A percentile compares a stretch with the other conserved stretches of the same genome.
phyloP scores from a whole-genome alignment of 768 basidiomycete species.

The Scleroderma citrinum region DNA sequence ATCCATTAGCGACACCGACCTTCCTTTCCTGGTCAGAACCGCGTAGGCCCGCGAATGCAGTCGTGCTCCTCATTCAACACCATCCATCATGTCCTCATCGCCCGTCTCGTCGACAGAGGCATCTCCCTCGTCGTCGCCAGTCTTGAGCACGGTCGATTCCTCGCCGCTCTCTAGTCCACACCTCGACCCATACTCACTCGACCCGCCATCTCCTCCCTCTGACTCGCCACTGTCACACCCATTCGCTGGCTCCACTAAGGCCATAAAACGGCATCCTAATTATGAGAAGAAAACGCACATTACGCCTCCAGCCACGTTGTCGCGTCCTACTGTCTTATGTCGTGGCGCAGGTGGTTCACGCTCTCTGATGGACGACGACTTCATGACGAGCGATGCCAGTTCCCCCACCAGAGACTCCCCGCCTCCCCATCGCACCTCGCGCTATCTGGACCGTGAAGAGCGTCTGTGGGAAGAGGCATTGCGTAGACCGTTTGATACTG shows the following conservation, averaged over 20 bases:
- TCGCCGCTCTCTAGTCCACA: slow-evolving; percentile 32
- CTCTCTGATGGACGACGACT: slow-evolving; percentile 23
- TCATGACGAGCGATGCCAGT: slow-evolving; percentile 3
- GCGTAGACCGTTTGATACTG: slow-evolving; percentile 39
- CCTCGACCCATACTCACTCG: slow-evolving; percentile 22
- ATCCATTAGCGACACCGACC: too few relatives aligned
- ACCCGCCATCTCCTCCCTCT: slow-evolving; percentile 24
- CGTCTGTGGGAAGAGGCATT: slow-evolving; percentile 46
- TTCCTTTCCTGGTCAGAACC: not conserved
- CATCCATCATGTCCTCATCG: not conserved
- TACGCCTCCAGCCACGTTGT: slow-evolving; percentile 18
- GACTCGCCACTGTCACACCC: slow-evolving; percentile 33
- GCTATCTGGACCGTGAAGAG: slow-evolving; percentile 27
- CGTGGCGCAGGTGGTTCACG: slow-evolving; percentile 9
- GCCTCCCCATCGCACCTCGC: slow-evolving; percentile 9
- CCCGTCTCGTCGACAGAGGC: not conserved
- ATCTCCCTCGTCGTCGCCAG: slow-evolving; percentile 51
- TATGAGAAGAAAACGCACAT: slow-evolving; percentile 37
- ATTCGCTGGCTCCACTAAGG: slow-evolving; percentile 54
- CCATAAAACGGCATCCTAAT: slow-evolving; percentile 35
- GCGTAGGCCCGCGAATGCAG: not conserved
- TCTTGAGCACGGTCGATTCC: slow-evolving; percentile 31
- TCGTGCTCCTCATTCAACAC: not conserved
- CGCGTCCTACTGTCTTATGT: slow-evolving; percentile 10
- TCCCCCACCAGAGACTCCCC: slow-evolving; percentile 9